phyloP scores from a whole-genome alignment of 768 basidiomycete species.

The Tricholoma terreum region DNA sequence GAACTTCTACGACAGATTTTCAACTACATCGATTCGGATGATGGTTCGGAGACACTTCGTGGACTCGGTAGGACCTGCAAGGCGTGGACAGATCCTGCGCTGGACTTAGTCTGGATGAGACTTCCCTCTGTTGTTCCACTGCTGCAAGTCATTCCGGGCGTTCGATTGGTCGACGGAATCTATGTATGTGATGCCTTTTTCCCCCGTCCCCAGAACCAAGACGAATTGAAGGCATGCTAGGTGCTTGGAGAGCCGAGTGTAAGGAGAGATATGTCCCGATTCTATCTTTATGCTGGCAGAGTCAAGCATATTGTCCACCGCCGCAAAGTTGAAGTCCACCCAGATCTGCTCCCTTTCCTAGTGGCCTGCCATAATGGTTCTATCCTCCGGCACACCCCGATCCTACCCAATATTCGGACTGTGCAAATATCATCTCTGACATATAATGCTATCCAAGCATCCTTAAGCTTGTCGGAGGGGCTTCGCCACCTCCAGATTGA shows the following conservation, averaged over 20 bases:
- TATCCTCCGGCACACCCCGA: neutral
- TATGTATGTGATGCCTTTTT: conserved; percentile 27
- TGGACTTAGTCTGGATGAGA: conserved; percentile 44
- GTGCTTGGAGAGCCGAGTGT: neutral
- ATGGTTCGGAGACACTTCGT: conserved; percentile 29
- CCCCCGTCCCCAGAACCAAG: neutral
- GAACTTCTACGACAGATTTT: conserved; percentile 47
- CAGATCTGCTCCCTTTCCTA: conserved; percentile 21
- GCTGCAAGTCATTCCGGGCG: conserved; percentile 34
- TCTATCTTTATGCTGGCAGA: conserved; percentile 32
- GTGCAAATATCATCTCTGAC: conserved; percentile 28
- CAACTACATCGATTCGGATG: conserved; percentile 22
- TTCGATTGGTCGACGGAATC: conserved; percentile 23
- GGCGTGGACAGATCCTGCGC: conserved; percentile 47
- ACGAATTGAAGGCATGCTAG: neutral
- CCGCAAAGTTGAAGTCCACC: conserved; percentile 22
- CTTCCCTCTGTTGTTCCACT: conserved; percentile 41
- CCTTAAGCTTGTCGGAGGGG: conserved; percentile 31
- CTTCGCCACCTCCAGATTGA: conserved; percentile 38
- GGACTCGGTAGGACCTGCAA: conserved; percentile 39
- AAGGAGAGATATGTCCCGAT: conserved; percentile 21
- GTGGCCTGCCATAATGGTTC: conserved; percentile 4
- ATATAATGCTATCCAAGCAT: conserved; percentile 20
- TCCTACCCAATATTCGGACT: conserved; percentile 27
- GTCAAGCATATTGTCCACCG: conserved; percentile 36